Percentiles rank a stretch among this genome's conserved stretches.
phyloP scores from a whole-genome alignment of 371 early-diverging fungal genomes.

The Zychaea mexicana region DNA sequence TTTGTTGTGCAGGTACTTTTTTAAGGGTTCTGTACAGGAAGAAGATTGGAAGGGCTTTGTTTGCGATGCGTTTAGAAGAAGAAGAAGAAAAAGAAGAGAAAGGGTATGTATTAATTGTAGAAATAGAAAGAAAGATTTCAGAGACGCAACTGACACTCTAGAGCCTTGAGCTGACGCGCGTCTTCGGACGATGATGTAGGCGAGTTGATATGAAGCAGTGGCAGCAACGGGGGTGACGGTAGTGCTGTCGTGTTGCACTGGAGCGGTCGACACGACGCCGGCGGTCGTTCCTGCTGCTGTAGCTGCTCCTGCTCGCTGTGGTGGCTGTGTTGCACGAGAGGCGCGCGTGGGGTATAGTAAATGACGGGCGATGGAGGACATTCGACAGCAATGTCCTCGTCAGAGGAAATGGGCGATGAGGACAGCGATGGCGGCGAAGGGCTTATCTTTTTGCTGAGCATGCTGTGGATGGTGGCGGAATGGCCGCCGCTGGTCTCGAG shows the following conservation, averaged over 20 bases:
- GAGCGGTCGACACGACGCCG: too few relatives aligned
- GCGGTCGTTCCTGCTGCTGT: background rate
- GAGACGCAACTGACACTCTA: constrained; percentile 15
- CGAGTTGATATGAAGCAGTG: background rate
- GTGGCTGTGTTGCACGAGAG: background rate
- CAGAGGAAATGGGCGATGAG: constrained; percentile 31
- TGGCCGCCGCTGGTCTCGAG: constrained; percentile 43
- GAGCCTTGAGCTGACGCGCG: constrained; percentile 19
- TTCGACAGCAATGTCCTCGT: constrained; percentile 28
- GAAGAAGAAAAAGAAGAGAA: constrained; percentile 1
- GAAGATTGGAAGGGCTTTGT: too few relatives aligned
- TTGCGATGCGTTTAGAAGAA: too few relatives aligned
- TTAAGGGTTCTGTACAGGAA: too few relatives aligned
- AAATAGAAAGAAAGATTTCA: background rate
- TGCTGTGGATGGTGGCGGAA: constrained; percentile 33
- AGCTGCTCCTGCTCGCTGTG: background rate
- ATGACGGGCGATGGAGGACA: constrained; percentile 6
- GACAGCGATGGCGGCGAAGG: constrained; percentile 32
- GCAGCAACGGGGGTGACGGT: background rate
- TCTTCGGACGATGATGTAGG: constrained; percentile 13
- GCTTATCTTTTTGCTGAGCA: constrained; percentile 8
- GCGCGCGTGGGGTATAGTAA: constrained; percentile 4
- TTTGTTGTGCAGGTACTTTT: too few relatives aligned
- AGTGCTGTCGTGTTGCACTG: background rate
- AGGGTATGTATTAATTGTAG: background rate